A percentile compares a stretch with the other conserved stretches of the same genome.
Evolutionary conservation across 345 rosid genomes (phyloP).

Genomic region (Hypericum perforatum): DNA sequence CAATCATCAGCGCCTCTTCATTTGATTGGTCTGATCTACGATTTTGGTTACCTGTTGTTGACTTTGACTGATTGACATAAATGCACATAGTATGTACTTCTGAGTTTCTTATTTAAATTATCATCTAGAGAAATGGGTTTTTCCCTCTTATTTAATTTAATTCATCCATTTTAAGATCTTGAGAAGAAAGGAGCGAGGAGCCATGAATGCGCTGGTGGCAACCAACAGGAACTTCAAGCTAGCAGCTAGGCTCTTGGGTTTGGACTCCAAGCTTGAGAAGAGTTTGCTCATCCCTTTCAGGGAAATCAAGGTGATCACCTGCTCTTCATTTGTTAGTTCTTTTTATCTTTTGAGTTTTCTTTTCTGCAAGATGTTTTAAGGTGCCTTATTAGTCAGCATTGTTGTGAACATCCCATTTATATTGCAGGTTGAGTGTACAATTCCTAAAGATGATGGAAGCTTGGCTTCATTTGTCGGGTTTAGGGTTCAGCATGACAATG

Average conservation of each 20-base stretch:
- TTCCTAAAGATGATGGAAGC: slow-evolving; percentile 85
- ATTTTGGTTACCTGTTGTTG: background rate
- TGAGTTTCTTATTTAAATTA: slow-evolving; percentile 5
- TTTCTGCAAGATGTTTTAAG: background rate
- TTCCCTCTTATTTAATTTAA: slow-evolving; percentile 3
- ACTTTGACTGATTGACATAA: slow-evolving; percentile 1
- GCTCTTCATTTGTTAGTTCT: background rate
- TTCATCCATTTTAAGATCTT: slow-evolving; percentile 10
- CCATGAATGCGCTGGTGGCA: slow-evolving; percentile 92
- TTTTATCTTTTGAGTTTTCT: background rate
- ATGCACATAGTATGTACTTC: background rate
- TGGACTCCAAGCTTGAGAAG: slow-evolving; percentile 94
- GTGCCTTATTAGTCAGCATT: background rate
- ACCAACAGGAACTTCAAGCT: slow-evolving; percentile 92
- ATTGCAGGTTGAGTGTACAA: slow-evolving; percentile 85
- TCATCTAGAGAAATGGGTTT: background rate
- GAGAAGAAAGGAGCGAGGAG: slow-evolving; percentile 6
- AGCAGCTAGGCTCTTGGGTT: slow-evolving; percentile 79
- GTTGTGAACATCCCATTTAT: slow-evolving; percentile 3
- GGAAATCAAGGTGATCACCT: slow-evolving; percentile 68
- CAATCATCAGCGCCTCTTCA: background rate
- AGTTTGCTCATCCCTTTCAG: slow-evolving; percentile 92
- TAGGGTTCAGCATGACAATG: slow-evolving; percentile 93
- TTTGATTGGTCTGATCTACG: background rate
- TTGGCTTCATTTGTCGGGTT: slow-evolving; percentile 88